phyloP scores from a whole-genome alignment of 345 rosid genomes.

The Trapa bicornis region DNA sequence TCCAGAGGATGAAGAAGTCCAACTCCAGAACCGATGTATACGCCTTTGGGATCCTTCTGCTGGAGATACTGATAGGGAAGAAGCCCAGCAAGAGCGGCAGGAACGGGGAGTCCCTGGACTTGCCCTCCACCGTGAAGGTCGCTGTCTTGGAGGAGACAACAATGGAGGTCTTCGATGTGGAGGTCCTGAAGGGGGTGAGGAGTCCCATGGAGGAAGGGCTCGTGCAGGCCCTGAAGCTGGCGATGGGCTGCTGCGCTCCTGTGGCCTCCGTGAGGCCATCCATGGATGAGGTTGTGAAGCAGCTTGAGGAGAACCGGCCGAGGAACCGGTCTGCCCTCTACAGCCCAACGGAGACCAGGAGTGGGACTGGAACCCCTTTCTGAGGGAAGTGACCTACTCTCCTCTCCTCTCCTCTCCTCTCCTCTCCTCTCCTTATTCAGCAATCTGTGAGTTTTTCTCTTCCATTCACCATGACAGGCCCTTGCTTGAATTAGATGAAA shows the following conservation, averaged over 20 bases:
- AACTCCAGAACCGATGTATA: constrained; percentile 85
- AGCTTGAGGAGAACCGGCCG: constrained; percentile 89
- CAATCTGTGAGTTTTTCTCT: constrained; percentile 4
- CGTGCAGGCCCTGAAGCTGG: constrained; percentile 89
- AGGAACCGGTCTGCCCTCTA: constrained; percentile 91
- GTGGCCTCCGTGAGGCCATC: constrained; percentile 81
- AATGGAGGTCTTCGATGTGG: constrained; percentile 86
- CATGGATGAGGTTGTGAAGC: constrained; percentile 96
- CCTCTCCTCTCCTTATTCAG: constrained; percentile 16
- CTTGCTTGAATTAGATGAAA: constrained; percentile 7
- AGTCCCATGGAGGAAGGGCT: constrained; percentile 97
- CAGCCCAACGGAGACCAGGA: constrained; percentile 82
- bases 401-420: too few relatives aligned
- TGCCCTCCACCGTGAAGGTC: constrained; percentile 82
- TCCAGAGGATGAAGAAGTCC: constrained; percentile 93
- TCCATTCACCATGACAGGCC: constrained; percentile 8
- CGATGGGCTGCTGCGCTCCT: constrained; percentile 99
- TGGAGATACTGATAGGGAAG: constrained; percentile 89
- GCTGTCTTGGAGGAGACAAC: constrained; percentile 95
- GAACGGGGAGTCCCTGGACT: constrained; percentile 46
- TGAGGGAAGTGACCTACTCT: constrained; percentile 13
- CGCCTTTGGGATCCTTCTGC: constrained; percentile 79
- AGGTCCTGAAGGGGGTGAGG: constrained; percentile 71
- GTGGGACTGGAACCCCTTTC: constrained; percentile 75
- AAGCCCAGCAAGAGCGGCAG: constrained; percentile 74